phyloP scores from a whole-genome alignment of 495 filamentous ascomycete species.

The Neurospora sp. region DNA sequence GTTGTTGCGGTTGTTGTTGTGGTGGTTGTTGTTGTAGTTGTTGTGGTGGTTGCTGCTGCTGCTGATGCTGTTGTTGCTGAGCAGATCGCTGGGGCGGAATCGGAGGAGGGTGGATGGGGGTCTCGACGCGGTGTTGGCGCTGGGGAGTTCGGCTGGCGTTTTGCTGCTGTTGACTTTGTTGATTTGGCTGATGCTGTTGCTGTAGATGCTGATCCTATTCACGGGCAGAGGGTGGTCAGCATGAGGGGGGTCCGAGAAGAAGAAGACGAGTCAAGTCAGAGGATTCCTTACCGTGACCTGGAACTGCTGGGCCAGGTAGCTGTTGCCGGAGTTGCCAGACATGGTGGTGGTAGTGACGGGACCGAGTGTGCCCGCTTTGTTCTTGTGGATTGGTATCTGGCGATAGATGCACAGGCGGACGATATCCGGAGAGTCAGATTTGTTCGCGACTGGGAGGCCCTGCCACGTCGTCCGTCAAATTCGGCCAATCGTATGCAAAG shows the following conservation, averaged over 20 bases:
- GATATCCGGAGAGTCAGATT: constrained; percentile 4
- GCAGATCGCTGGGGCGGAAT: constrained; percentile 2
- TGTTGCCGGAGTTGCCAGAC: neutral
- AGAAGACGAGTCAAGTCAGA: neutral
- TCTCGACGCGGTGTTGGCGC: constrained; percentile 6
- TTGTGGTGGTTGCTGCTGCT: neutral
- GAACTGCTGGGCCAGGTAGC: constrained; percentile 4
- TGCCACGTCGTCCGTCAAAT: neutral
- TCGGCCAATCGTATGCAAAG: neutral
- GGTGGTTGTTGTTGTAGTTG: neutral
- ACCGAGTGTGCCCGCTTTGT: neutral
- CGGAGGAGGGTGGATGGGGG: constrained; percentile 12
- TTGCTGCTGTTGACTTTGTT: neutral
- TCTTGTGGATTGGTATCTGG: neutral
- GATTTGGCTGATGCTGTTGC: neutral
- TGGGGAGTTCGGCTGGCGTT: neutral
- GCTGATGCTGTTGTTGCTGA: constrained; percentile 8
- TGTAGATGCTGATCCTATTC: neutral
- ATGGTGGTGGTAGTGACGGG: neutral
- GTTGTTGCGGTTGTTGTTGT: neutral
- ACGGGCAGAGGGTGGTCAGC: neutral
- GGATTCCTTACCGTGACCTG: constrained; percentile 2
- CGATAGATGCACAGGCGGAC: constrained; percentile 1
- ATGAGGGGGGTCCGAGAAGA: neutral
- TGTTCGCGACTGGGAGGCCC: neutral